Conservation (phyloP, 2,329 filamentous ascomycete genomes). For the Paecilomyces sp. region DNA sequence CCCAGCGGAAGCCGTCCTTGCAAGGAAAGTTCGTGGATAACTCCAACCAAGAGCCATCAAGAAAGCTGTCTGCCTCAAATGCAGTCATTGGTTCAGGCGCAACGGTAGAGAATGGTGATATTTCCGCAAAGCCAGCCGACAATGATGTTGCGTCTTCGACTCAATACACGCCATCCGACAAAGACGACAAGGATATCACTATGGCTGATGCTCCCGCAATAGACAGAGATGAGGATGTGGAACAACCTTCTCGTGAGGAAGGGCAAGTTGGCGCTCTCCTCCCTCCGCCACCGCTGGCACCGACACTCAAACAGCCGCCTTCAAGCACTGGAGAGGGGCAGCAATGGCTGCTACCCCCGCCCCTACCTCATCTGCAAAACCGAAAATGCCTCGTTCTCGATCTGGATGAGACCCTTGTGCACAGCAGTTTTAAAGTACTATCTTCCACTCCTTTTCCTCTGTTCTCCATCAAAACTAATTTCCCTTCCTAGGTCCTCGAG, state of each 20-base stretch:
- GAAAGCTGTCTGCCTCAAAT: neutral
- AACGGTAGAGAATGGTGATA: slow-evolving; percentile 2
- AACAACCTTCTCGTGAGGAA: slow-evolving; percentile 32
- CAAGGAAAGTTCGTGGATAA: neutral
- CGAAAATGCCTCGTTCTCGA: slow-evolving; percentile 94
- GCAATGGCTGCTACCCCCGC: slow-evolving; percentile 73
- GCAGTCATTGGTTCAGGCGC: neutral
- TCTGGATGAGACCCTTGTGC: slow-evolving; percentile 91
- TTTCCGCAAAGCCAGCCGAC: neutral
- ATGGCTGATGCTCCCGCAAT: slow-evolving; percentile 55
- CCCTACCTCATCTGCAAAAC: slow-evolving; percentile 70
- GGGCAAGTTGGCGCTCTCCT: slow-evolving; percentile 45
- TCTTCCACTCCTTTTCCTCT: neutral
- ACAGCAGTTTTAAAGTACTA: slow-evolving; percentile 94
- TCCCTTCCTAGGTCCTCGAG: slow-evolving; percentile 67
- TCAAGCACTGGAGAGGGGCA: slow-evolving; percentile 43
- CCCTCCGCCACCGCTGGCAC: slow-evolving; percentile 47
- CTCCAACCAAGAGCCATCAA: neutral
- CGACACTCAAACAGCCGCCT: slow-evolving; percentile 18
- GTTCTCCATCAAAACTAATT: slow-evolving; percentile 2
- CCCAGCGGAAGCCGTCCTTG: slow-evolving; percentile 1
- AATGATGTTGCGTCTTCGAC: slow-evolving; percentile 2
- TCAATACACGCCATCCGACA: slow-evolving; percentile 9
- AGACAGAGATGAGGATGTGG: slow-evolving; percentile 46
- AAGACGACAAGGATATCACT: slow-evolving; percentile 49